Evolutionary conservation across 441 rosid genomes (phyloP).

Genomic region (Flueggea neowawraea): DNA sequence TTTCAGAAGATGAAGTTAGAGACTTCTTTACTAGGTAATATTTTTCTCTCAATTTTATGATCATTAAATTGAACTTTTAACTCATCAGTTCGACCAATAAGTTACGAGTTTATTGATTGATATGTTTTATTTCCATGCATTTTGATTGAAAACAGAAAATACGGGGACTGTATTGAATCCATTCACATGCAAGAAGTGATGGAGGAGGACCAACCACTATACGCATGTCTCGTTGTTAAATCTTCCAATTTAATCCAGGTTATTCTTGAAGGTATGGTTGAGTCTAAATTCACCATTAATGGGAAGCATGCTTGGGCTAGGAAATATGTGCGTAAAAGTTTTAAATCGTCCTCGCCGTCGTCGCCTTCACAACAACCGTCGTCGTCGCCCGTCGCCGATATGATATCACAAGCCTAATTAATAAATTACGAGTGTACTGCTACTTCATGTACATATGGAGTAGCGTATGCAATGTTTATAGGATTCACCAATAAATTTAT

Average conservation of each 20-base stretch:
- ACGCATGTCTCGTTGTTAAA: conserved; percentile 49
- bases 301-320: conserved; percentile 84
- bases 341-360: neutral
- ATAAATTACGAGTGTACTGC: no score
- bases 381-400: neutral
- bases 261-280: conserved; percentile 28
- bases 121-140: no score
- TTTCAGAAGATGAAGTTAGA: conserved; percentile 45
- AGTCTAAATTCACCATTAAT: conserved; percentile 55
- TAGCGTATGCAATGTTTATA: no score
- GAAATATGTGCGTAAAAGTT: conserved; percentile 39
- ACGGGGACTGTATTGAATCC: conserved; percentile 47
- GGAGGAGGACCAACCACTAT: conserved; percentile 45
- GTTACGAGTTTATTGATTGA: no score
- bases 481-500: no score
- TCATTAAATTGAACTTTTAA: neutral
- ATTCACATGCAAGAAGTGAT: conserved; percentile 52
- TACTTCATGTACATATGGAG: no score
- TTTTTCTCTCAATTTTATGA: neutral
- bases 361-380: neutral
- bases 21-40: conserved; percentile 47
- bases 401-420: no score
- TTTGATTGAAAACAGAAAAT: conserved; percentile 32
- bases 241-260: conserved; percentile 20
- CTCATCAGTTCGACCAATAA: no score